A percentile compares a stretch with the other conserved stretches of the same genome.
Conservation (phyloP, 345 rosid genomes). For the Aquilaria yunnanensis region DNA sequence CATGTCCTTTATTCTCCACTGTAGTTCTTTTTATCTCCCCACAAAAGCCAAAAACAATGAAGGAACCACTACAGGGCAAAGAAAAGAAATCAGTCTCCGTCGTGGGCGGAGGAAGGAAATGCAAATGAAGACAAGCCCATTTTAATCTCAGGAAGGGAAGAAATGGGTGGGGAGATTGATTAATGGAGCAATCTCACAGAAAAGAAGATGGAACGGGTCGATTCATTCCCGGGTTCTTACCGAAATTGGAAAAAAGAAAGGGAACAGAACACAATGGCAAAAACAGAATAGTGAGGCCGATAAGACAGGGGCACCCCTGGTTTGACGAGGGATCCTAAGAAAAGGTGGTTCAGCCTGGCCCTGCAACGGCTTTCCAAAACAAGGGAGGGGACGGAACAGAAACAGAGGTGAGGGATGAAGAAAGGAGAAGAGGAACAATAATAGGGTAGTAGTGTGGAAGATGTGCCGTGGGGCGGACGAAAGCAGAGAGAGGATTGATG, state of each 20-base stretch:
- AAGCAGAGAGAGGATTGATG: too few species aligned
- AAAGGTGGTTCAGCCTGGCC: too few species aligned
- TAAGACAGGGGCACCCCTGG: background rate
- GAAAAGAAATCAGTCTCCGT: too few species aligned
- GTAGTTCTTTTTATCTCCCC: background rate
- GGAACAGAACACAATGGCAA: background rate
- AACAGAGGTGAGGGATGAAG: background rate
- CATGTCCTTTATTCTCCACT: conserved; percentile 24
- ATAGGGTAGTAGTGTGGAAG: background rate
- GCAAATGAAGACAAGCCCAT: conserved; percentile 7
- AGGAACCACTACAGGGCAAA: background rate
- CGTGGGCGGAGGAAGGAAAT: too few species aligned
- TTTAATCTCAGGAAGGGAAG: background rate
- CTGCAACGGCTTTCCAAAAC: too few species aligned
- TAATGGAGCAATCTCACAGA: conserved; percentile 9
- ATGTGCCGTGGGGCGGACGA: too few species aligned
- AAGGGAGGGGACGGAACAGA: background rate
- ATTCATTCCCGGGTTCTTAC: background rate
- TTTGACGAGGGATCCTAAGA: too few species aligned
- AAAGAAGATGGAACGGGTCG: background rate
- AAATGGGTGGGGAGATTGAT: conserved; percentile 6
- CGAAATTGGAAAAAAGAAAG: background rate
- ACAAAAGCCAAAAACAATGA: background rate
- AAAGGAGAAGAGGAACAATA: background rate
- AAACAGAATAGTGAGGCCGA: background rate